These are phyloP conservation scores for Salix dunnii DNA, from an alignment of 345 rosid genomes.

Conservation along the genomic window DNA sequence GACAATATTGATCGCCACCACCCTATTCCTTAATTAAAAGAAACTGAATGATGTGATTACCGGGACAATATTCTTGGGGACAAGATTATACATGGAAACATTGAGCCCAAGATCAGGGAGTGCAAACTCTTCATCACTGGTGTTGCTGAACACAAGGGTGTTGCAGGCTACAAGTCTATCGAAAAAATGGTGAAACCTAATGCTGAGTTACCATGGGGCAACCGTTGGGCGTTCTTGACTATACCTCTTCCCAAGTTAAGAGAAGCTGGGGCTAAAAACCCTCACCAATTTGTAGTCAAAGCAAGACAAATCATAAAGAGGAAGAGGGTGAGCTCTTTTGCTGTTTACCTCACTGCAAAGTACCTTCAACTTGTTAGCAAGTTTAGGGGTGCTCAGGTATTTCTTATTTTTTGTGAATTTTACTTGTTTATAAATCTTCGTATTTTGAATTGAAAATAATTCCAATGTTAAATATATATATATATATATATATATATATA, in stretches of 20 bases:
- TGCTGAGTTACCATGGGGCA: slow-evolving; percentile 43
- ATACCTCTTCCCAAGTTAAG: slow-evolving; percentile 23
- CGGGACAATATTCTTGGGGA: slow-evolving; percentile 43
- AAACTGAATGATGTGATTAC: slow-evolving; percentile 47
- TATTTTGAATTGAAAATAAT: too few species aligned
- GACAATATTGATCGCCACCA: too few species aligned
- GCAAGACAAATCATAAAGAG: slow-evolving; percentile 24
- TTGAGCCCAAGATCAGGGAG: slow-evolving; percentile 9
- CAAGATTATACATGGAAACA: slow-evolving; percentile 43
- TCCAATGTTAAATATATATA: too few species aligned
- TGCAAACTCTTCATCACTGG: slow-evolving; percentile 35
- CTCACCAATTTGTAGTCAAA: slow-evolving; percentile 34
- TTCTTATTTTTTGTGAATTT: neutral
- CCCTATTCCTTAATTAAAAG: neutral
- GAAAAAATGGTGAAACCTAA: slow-evolving; percentile 41
- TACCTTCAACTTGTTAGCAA: slow-evolving; percentile 24
- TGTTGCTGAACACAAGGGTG: slow-evolving; percentile 43
- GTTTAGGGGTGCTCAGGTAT: slow-evolving; percentile 38
- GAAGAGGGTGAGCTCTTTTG: slow-evolving; percentile 27
- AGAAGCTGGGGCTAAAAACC: slow-evolving; percentile 10
- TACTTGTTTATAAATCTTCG: neutral
- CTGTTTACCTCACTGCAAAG: slow-evolving; percentile 25
- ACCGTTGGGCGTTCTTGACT: slow-evolving; percentile 37
- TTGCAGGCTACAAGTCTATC: slow-evolving; percentile 37
- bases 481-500: too few species aligned